A percentile compares a stretch with the other conserved stretches of the same genome.
Conservation (phyloP, 805 yeast species). For the Hermanozyma aechmeae region DNA sequence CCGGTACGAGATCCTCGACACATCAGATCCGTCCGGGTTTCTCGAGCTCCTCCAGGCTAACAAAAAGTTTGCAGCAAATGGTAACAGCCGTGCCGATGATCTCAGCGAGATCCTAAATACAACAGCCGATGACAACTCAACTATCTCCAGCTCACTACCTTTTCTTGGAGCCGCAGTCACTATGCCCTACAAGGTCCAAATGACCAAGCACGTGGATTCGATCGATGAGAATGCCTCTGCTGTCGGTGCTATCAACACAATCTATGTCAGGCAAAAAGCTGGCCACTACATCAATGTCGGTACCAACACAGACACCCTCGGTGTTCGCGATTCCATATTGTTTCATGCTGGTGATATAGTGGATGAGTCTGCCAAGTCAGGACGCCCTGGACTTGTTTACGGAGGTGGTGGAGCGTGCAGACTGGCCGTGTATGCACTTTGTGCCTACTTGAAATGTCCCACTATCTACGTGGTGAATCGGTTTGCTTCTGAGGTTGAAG, state of each 20-base stretch:
- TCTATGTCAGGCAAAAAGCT: constrained; percentile 14
- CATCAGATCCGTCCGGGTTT: constrained; percentile 12
- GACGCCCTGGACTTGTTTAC: constrained; percentile 20
- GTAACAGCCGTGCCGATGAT: constrained; percentile 5
- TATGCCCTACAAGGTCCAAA: constrained; percentile 21
- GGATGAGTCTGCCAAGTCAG: constrained; percentile 2
- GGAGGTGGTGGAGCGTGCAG: constrained; percentile 29
- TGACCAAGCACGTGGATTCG: constrained; percentile 16
- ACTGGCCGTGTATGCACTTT: constrained; percentile 21
- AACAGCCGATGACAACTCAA: no score
- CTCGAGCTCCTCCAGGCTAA: constrained; percentile 5
- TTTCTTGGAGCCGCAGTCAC: constrained; percentile 21
- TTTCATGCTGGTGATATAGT: constrained; percentile 7
- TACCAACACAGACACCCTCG: constrained; percentile 25
- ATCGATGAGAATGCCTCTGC: constrained; percentile 19
- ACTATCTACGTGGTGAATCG: constrained; percentile 20
- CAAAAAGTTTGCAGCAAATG: constrained; percentile 8
- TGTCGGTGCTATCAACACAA: constrained; percentile 25
- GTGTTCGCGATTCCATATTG: constrained; percentile 19
- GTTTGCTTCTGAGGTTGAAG: constrained; percentile 16
- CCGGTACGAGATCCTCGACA: constrained; percentile 15
- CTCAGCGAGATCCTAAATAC: no score
- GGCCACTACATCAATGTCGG: constrained; percentile 13
- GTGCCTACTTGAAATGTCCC: constrained; percentile 15
- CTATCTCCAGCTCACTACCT: no score